Evolutionary conservation across 73 alveolate species (phyloP).

Genomic region (Paramecium pentaurelia): DNA sequence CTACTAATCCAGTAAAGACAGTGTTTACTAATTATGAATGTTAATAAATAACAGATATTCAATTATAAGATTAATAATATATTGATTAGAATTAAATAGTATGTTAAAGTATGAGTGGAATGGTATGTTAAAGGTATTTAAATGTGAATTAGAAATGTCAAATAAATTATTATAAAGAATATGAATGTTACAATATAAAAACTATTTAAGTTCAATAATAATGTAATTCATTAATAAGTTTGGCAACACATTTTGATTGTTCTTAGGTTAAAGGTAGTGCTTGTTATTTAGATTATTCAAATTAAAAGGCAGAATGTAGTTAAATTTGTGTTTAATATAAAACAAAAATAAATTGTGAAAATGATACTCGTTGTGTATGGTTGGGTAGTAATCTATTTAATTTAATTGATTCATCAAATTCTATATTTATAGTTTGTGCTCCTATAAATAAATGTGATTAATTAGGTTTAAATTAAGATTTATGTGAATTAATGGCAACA

Average conservation of each 20-base stretch:
- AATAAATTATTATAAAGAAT: not conserved
- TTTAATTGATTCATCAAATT: not conserved
- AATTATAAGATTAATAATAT: not conserved
- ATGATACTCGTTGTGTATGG: not conserved
- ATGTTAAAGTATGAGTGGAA: not conserved
- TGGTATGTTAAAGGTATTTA: not conserved
- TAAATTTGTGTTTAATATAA: not conserved
- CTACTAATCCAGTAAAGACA: not conserved
- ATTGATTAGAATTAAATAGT: not conserved
- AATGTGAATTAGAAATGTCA: not conserved
- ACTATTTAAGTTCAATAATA: not conserved
- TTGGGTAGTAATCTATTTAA: not conserved
- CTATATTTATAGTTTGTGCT: not conserved
- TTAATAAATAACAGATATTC: not conserved
- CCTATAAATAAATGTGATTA: not conserved
- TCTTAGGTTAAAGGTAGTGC: not conserved
- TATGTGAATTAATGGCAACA: not conserved
- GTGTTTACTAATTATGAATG: not conserved
- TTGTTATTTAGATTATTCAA: not conserved
- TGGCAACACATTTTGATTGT: constrained; percentile 16
- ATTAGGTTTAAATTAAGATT: not conserved
- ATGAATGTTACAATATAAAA: not conserved
- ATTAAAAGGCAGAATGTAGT: not conserved
- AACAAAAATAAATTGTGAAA: not conserved
- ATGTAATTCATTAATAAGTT: not conserved